Percentiles rank a stretch among this genome's conserved stretches.
These are phyloP conservation scores for Calycina herbarum DNA, from an alignment of 2,329 filamentous ascomycete species.

Conservation along the genomic window DNA sequence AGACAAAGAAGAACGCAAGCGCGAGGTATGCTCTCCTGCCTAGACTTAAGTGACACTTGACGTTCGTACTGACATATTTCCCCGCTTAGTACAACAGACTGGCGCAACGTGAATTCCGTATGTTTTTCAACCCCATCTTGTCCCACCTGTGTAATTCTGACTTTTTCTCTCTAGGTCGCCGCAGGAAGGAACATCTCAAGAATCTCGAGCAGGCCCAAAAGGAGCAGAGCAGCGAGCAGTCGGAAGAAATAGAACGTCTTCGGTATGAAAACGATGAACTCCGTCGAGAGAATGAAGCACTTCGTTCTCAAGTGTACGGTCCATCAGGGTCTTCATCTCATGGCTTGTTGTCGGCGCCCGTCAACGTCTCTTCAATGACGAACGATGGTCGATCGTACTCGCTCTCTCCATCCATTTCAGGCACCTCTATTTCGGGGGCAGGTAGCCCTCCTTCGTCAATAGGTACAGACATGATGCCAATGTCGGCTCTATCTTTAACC, in stretches of 20 bases:
- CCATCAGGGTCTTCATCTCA: slow-evolving; percentile 35
- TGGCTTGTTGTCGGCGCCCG: slow-evolving; percentile 29
- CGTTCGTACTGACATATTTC: slow-evolving; percentile 8
- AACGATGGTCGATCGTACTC: slow-evolving; percentile 36
- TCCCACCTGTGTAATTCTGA: neutral
- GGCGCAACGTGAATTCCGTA: slow-evolving; percentile 47
- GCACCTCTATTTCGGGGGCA: slow-evolving; percentile 34
- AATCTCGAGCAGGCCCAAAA: slow-evolving; percentile 45
- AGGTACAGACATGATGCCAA: slow-evolving; percentile 36
- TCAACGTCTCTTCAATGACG: slow-evolving; percentile 24
- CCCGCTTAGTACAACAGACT: slow-evolving; percentile 42
- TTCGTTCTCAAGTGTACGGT: slow-evolving; percentile 40
- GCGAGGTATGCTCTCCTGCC: slow-evolving; percentile 32
- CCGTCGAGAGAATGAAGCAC: slow-evolving; percentile 42
- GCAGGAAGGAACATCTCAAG: slow-evolving; percentile 46
- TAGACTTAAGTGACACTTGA: neutral
- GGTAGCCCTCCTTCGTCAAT: slow-evolving; percentile 35
- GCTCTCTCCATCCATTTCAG: slow-evolving; percentile 38
- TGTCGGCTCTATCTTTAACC: slow-evolving; percentile 36
- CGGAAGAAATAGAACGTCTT: slow-evolving; percentile 44
- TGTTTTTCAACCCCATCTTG: slow-evolving; percentile 23
- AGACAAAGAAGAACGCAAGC: slow-evolving; percentile 40
- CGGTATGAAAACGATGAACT: slow-evolving; percentile 43
- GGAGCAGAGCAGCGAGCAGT: slow-evolving; percentile 41
- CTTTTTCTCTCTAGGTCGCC: slow-evolving; percentile 38